Evolutionary conservation across 345 rosid genomes (phyloP).

Genomic region (Trapa incisa): DNA sequence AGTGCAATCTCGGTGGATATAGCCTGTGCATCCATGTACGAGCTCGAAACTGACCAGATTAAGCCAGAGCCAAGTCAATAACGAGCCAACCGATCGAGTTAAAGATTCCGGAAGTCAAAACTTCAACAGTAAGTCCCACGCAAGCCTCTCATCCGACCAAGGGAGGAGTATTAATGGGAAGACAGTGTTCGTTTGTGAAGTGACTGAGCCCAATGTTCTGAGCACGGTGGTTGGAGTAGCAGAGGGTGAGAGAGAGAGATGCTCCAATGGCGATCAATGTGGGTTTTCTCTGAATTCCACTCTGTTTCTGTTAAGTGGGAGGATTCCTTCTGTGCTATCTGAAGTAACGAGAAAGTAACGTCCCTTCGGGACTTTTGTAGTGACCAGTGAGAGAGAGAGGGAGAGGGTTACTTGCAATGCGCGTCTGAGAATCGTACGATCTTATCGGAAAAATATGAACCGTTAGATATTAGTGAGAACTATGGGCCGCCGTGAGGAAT

Average conservation of each 20-base stretch:
- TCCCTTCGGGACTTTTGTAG: constrained; percentile 9
- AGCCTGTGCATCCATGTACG: constrained; percentile 8
- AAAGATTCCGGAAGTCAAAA: neutral
- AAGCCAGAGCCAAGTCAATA: constrained; percentile 1
- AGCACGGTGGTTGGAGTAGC: neutral
- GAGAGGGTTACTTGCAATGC: neutral
- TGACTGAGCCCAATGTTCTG: too few species aligned
- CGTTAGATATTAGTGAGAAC: neutral
- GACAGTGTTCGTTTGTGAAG: too few species aligned
- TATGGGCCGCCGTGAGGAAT: too few species aligned
- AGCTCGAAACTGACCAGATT: constrained; percentile 9
- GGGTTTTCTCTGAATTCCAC: too few species aligned
- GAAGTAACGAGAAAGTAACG: constrained; percentile 23
- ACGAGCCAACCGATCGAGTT: neutral
- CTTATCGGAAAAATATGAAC: neutral
- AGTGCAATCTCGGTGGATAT: constrained; percentile 29
- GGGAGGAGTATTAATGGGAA: too few species aligned
- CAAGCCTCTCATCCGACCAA: too few species aligned
- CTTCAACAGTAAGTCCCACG: neutral
- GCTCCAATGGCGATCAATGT: constrained; percentile 13
- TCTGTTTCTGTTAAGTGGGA: neutral
- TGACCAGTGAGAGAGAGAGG: neutral
- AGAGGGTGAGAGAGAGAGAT: neutral
- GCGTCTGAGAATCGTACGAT: neutral
- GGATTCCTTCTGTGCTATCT: constrained; percentile 13